phyloP scores from a whole-genome alignment of 805 yeast species.

The Cyberlindnera americana region DNA sequence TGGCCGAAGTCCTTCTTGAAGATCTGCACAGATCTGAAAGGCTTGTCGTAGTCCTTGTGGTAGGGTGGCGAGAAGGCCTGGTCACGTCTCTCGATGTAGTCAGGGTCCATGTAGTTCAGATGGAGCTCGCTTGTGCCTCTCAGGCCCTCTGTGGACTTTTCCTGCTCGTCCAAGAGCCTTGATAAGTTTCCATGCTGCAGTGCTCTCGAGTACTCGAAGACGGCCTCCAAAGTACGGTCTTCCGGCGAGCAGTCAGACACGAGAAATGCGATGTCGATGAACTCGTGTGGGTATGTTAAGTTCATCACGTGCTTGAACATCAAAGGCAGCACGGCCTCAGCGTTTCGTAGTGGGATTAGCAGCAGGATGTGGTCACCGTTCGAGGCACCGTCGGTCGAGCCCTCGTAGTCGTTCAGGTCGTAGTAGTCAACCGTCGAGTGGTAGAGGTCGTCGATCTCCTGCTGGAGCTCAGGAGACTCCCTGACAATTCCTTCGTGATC shows the following conservation, averaged over 20 bases:
- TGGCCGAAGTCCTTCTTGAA: slow-evolving; percentile 83
- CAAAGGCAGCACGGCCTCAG: slow-evolving; percentile 70
- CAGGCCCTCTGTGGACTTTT: slow-evolving; percentile 35
- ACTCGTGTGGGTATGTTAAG: slow-evolving; percentile 74
- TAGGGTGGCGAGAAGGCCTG: slow-evolving; percentile 63
- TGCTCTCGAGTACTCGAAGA: slow-evolving; percentile 60
- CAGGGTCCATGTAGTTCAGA: slow-evolving; percentile 64
- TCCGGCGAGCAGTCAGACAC: slow-evolving; percentile 73
- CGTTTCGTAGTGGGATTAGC: slow-evolving; percentile 75
- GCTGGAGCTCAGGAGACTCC: slow-evolving; percentile 25
- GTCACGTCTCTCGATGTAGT: slow-evolving; percentile 53
- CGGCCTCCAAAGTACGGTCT: slow-evolving; percentile 62
- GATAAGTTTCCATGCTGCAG: slow-evolving; percentile 69
- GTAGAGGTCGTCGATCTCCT: slow-evolving; percentile 37
- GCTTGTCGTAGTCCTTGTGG: slow-evolving; percentile 58
- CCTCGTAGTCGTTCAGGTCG: slow-evolving; percentile 57
- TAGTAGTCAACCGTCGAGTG: slow-evolving; percentile 53
- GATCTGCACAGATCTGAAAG: slow-evolving; percentile 76
- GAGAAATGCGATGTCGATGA: slow-evolving; percentile 76
- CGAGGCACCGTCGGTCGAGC: slow-evolving; percentile 45
- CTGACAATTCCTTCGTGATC: slow-evolving; percentile 32
- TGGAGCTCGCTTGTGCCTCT: slow-evolving; percentile 61
- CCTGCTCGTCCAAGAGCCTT: slow-evolving; percentile 39
- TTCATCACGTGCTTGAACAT: slow-evolving; percentile 86
- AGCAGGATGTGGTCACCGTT: slow-evolving; percentile 63